Percentiles rank a stretch among this genome's conserved stretches.
Conservation (phyloP, 176 grass and related monocot genomes). For the Pontederia paniculata region DNA sequence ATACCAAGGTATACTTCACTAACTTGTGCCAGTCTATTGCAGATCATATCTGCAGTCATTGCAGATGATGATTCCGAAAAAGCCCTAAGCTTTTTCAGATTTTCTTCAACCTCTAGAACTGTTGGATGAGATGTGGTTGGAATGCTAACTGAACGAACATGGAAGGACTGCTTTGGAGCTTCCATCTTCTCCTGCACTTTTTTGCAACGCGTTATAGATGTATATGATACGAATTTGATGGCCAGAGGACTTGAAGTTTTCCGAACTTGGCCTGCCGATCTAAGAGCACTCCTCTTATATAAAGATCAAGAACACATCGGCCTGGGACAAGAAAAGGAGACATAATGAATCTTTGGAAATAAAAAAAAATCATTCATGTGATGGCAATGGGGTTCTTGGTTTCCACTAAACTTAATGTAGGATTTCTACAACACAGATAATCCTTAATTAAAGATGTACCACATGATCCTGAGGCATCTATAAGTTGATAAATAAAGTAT, state of each 20-base stretch:
- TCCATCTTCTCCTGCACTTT: neutral
- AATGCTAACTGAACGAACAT: slow-evolving; percentile 34
- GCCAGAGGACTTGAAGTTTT: neutral
- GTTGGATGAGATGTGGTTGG: slow-evolving; percentile 21
- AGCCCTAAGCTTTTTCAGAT: slow-evolving; percentile 27
- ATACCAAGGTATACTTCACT: neutral
- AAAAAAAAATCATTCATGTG: neutral
- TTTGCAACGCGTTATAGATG: neutral
- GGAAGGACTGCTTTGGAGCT: neutral
- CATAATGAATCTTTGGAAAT: neutral
- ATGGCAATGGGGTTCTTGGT: neutral
- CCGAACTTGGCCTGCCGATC: neutral
- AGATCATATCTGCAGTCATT: slow-evolving; percentile 4
- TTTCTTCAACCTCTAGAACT: slow-evolving; percentile 13
- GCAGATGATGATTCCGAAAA: slow-evolving; percentile 3
- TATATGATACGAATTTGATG: neutral
- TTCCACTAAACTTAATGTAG: neutral
- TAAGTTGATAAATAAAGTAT: no score
- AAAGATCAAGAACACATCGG: neutral
- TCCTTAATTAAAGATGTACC: neutral
- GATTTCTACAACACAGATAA: neutral
- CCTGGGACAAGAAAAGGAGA: neutral
- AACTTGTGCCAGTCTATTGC: neutral
- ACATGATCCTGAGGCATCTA: neutral
- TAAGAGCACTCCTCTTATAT: neutral